Conservation (phyloP, 805 yeast genomes). For the Nakazawaea siamensis region DNA sequence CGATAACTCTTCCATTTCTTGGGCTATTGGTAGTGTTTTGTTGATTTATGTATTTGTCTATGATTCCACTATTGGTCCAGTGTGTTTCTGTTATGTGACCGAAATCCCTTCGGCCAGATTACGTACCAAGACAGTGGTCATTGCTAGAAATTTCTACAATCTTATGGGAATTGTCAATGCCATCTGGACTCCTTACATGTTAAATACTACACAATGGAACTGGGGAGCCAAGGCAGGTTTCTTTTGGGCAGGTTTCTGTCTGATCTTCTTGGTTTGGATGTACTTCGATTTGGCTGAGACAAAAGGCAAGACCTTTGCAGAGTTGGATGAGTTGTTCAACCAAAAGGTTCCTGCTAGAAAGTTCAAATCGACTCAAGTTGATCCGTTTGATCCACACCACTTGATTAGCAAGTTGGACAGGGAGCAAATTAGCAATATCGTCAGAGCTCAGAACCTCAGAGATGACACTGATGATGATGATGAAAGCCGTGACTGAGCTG, state of each 20-base stretch:
- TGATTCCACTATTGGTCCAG: conserved; percentile 37
- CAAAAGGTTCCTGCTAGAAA: conserved; percentile 26
- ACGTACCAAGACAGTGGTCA: conserved; percentile 31
- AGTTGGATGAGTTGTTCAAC: conserved; percentile 29
- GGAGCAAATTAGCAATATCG: conserved; percentile 2
- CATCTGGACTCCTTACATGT: conserved; percentile 19
- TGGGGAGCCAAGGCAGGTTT: conserved; percentile 38
- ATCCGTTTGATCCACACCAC: conserved; percentile 12
- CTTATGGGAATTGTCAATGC: conserved; percentile 15
- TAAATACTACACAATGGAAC: conserved; percentile 35
- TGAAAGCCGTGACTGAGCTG: not conserved
- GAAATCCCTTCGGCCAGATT: conserved; percentile 34
- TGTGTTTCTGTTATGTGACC: conserved; percentile 30
- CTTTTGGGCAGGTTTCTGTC: conserved; percentile 31
- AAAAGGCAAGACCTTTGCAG: conserved; percentile 32
- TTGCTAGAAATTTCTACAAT: conserved; percentile 30
- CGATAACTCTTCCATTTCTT: conserved; percentile 16
- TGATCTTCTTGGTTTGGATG: conserved; percentile 16
- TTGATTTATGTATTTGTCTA: conserved; percentile 36
- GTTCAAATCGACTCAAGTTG: conserved; percentile 26
- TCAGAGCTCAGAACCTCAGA: not conserved
- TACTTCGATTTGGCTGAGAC: conserved; percentile 28
- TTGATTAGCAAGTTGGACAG: conserved; percentile 6
- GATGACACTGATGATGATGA: not conserved
- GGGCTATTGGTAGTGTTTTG: conserved; percentile 41